Conservation (phyloP, 495 filamentous ascomycete species). For the Penicillium ucsense region DNA sequence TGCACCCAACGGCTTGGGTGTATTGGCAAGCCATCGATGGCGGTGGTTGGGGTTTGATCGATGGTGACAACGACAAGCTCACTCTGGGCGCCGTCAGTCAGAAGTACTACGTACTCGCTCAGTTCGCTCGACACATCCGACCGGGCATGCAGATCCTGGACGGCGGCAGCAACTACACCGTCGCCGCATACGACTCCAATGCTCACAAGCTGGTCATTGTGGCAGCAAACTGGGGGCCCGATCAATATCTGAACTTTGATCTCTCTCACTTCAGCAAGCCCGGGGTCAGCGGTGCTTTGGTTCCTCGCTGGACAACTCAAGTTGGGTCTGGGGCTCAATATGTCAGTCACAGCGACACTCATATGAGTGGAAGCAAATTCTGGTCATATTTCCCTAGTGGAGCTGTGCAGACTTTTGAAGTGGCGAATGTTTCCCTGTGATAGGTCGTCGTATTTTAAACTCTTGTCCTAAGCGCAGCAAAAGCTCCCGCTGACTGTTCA, state of each 20-base stretch:
- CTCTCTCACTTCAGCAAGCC: conserved; percentile 2
- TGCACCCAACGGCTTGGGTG: conserved; percentile 8
- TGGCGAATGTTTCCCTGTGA: neutral
- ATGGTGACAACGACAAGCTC: conserved; percentile 1
- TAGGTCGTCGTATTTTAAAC: neutral
- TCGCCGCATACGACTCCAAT: conserved; percentile 2
- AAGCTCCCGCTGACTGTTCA: too few relatives aligned
- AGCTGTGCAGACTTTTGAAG: conserved; percentile 9
- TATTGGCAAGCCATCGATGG: conserved; percentile 7
- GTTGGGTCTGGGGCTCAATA: conserved; percentile 1
- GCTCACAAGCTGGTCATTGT: conserved; percentile 7
- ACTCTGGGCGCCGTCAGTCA: conserved; percentile 2
- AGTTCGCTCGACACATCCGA: conserved; percentile 9
- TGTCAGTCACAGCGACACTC: neutral
- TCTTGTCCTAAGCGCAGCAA: neutral
- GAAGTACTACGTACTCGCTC: conserved; percentile 8
- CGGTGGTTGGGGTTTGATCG: conserved; percentile 6
- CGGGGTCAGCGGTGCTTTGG: conserved; percentile 1
- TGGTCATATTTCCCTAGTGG: conserved; percentile 1
- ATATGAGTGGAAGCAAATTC: neutral
- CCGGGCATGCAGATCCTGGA: conserved; percentile 7
- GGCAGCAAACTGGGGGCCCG: conserved; percentile 7
- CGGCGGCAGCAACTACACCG: conserved; percentile 1
- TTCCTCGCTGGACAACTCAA: conserved; percentile 7
- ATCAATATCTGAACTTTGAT: conserved; percentile 5